Evolutionary conservation across 2,329 filamentous ascomycete genomes (phyloP).

Genomic region (Colletotrichum shisoi): DNA sequence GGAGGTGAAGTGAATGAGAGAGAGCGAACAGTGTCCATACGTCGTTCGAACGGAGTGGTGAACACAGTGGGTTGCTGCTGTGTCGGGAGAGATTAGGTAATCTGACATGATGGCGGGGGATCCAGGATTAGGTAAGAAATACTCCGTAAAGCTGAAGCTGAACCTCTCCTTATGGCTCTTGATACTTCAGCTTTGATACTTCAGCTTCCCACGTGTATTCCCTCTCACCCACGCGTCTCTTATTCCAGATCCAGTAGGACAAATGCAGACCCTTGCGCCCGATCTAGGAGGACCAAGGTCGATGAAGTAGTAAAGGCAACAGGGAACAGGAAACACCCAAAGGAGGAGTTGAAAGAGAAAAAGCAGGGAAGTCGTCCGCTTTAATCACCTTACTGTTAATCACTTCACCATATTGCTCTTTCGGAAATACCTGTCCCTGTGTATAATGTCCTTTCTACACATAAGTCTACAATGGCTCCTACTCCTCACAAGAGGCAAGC

Average conservation of each 20-base stretch:
- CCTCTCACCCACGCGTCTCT: background rate
- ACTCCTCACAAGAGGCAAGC: background rate
- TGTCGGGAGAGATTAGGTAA: no score
- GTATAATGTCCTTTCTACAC: constrained; percentile 15
- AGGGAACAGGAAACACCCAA: no score
- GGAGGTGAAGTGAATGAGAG: background rate
- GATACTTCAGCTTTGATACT: background rate
- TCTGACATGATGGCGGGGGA: no score
- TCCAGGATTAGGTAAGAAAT: background rate
- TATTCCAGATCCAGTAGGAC: background rate
- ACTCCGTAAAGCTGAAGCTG: no score
- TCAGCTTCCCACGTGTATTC: no score
- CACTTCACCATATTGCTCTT: background rate
- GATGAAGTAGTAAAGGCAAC: no score
- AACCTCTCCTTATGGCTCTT: background rate
- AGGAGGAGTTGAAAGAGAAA: background rate
- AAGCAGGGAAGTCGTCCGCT: background rate
- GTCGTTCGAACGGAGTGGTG: background rate
- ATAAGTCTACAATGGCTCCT: constrained; percentile 24
- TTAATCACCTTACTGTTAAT: background rate
- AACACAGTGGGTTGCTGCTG: background rate
- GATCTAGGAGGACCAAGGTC: no score
- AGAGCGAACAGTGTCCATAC: background rate
- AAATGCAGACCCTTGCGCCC: background rate
- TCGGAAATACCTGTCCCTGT: constrained; percentile 11